Evolutionary conservation across 352 stramenopile species (phyloP).

Genomic region (Plasmopara viticola): DNA sequence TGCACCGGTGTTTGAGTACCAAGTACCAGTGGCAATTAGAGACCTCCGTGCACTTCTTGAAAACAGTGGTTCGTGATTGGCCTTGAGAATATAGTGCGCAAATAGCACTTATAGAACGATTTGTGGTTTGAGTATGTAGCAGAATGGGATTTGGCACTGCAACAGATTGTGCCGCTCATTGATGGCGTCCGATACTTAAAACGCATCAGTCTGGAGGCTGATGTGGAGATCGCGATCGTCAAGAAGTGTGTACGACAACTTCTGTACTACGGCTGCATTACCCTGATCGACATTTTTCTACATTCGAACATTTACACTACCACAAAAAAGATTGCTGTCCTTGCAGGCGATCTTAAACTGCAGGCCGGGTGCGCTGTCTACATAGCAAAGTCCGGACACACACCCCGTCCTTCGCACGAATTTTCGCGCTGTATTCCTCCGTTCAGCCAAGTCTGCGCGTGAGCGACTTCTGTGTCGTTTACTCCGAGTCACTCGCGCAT

Average conservation of each 20-base stretch:
- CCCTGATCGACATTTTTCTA: slow-evolving; percentile 88
- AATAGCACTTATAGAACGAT: not conserved
- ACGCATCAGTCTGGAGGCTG: slow-evolving; percentile 82
- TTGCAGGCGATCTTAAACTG: slow-evolving; percentile 57
- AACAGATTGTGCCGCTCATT: slow-evolving; percentile 88
- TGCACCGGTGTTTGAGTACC: slow-evolving; percentile 66
- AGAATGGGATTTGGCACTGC: slow-evolving; percentile 83
- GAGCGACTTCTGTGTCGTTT: slow-evolving; percentile 78
- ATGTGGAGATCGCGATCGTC: slow-evolving; percentile 83
- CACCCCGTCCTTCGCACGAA: slow-evolving; percentile 60
- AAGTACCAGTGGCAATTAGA: slow-evolving; percentile 78
- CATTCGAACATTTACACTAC: slow-evolving; percentile 87
- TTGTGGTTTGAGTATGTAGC: slow-evolving; percentile 25
- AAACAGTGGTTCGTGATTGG: slow-evolving; percentile 52
- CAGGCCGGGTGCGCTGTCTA: slow-evolving; percentile 75
- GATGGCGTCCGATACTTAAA: slow-evolving; percentile 88
- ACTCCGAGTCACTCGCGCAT: slow-evolving; percentile 54
- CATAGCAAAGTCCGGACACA: slow-evolving; percentile 62
- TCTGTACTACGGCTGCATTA: slow-evolving; percentile 86
- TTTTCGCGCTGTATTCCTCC: slow-evolving; percentile 83
- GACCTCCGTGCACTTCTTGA: slow-evolving; percentile 64
- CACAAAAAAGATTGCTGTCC: slow-evolving; percentile 47
- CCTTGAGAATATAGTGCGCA: not conserved
- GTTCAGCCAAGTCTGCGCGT: slow-evolving; percentile 78
- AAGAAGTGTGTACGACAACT: slow-evolving; percentile 85